Evolutionary conservation across 2,329 filamentous ascomycete genomes (phyloP), one percentile per base, ranked within the genome.

Genomic region (Grosmannia clavigera): DNA sequence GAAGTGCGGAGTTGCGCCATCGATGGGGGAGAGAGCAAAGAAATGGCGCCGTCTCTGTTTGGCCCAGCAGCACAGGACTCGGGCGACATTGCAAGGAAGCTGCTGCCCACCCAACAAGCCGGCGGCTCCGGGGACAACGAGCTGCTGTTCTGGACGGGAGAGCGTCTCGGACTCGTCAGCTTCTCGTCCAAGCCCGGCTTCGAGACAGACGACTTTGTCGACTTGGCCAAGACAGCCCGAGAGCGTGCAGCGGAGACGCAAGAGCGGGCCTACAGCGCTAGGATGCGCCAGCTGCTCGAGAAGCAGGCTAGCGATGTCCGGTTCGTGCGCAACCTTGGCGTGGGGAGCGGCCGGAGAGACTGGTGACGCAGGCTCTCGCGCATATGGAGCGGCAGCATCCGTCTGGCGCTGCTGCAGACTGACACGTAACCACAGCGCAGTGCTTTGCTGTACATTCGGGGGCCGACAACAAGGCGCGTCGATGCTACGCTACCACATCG

Each of bases 131-230:
- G 2, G 6, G 70, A 81, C 57, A 84, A 90, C 67, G 86, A 92
- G 66, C 72, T 96, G 14, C 71, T 95, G 4, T 77, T 96, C 55
- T 96, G 91, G 91, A 96, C 91, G 0, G 92, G 90, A 22, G 90
- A 95, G 61, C 85, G 85, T 64, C 75, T 96, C 55, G 92, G 90
- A 0, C 76, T 94, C 61, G 71, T 95, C 25, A 78, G 74, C 59
- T 88, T 88, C 68, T 82, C 83, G 1, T 73, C 76, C 48, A 68
- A 72, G 67, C 71, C 78, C 5, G 75, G 78, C 0, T 82, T 80
- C 64, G 71, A 68, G 9, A 68, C 76, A 0, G 75, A 77, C 9
- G 78, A 80, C 57, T 84, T 84, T 66, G 78, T 80, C 60, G 71
- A 76, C 35, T 68, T 71, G 35, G 70, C 71, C 11, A 72, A 73